phyloP scores from a whole-genome alignment of 371 early-diverging fungal genomes.

The Cokeromyces recurvatus region DNA sequence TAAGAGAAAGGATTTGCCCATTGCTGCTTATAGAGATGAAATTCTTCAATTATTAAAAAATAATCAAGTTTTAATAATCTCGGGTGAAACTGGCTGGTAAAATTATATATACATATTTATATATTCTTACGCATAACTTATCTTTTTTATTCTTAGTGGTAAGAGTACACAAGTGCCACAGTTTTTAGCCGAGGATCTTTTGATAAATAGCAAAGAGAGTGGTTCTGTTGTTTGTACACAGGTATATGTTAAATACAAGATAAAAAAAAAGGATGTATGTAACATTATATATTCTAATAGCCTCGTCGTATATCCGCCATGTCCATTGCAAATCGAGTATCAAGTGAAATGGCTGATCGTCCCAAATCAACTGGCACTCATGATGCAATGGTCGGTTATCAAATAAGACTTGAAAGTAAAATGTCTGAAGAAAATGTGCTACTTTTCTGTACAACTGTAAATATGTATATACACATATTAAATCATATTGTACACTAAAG shows the following conservation, averaged over 20 bases:
- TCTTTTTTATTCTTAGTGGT: constrained; percentile 56
- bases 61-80: constrained; percentile 70
- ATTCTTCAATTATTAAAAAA: constrained; percentile 47
- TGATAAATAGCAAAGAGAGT: constrained; percentile 19
- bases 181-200: constrained; percentile 67
- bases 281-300: no score
- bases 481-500: no score
- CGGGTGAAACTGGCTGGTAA: constrained; percentile 85
- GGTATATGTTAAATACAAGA: constrained; percentile 33
- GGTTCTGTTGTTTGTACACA: constrained; percentile 86
- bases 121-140: no score
- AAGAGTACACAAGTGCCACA: constrained; percentile 94
- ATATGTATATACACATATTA: no score
- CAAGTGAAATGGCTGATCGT: constrained; percentile 67
- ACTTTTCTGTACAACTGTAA: constrained; percentile 64
- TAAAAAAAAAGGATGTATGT: not conserved
- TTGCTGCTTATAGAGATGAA: constrained; percentile 52
- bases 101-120: constrained; percentile 13
- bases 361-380: constrained; percentile 44
- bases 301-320: constrained; percentile 95
- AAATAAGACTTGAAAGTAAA: constrained; percentile 71
- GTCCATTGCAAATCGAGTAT: constrained; percentile 88
- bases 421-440: constrained; percentile 55
- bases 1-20: constrained; percentile 60
- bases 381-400: constrained; percentile 76